Conservation (phyloP, 768 basidiomycete species). For the Podaxis mareebaensis region DNA sequence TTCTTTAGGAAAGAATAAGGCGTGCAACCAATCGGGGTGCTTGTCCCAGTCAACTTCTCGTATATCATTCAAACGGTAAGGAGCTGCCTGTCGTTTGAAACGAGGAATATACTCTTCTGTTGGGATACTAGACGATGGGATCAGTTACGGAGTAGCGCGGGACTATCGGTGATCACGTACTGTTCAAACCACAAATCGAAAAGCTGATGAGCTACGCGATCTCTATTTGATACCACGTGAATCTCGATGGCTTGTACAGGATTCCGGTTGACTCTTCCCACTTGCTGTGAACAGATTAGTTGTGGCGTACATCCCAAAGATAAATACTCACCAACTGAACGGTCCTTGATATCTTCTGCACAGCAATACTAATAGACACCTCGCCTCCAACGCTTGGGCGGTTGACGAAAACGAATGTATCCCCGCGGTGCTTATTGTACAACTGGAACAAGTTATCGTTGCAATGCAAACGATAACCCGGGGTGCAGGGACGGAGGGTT, state of each 20-base stretch:
- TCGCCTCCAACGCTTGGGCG: slow-evolving; percentile 46
- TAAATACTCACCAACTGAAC: slow-evolving; percentile 47
- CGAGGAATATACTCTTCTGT: slow-evolving; percentile 49
- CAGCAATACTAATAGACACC: slow-evolving; percentile 57
- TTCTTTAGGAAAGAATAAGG: slow-evolving; percentile 5
- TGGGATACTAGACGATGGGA: slow-evolving; percentile 36
- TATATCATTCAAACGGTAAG: slow-evolving; percentile 44
- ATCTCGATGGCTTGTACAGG: slow-evolving; percentile 57
- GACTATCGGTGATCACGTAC: slow-evolving; percentile 37
- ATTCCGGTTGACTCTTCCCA: slow-evolving; percentile 54
- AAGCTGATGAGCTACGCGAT: slow-evolving; percentile 62
- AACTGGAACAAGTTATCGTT: slow-evolving; percentile 58
- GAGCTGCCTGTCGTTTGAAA: slow-evolving; percentile 40
- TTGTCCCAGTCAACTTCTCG: slow-evolving; percentile 39
- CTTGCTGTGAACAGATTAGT: slow-evolving; percentile 43
- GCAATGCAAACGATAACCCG: slow-evolving; percentile 57
- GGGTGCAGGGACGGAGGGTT: slow-evolving; percentile 48
- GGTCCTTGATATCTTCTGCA: slow-evolving; percentile 56
- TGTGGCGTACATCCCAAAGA: background rate
- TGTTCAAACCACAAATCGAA: slow-evolving; percentile 71
- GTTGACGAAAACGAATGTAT: slow-evolving; percentile 62
- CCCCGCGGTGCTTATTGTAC: slow-evolving; percentile 48
- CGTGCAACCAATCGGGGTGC: slow-evolving; percentile 25
- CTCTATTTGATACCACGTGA: slow-evolving; percentile 70
- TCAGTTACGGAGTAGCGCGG: background rate